These are phyloP conservation scores for Mercurialis annua DNA, from an alignment of 345 rosid genomes.

Conservation along the genomic window DNA sequence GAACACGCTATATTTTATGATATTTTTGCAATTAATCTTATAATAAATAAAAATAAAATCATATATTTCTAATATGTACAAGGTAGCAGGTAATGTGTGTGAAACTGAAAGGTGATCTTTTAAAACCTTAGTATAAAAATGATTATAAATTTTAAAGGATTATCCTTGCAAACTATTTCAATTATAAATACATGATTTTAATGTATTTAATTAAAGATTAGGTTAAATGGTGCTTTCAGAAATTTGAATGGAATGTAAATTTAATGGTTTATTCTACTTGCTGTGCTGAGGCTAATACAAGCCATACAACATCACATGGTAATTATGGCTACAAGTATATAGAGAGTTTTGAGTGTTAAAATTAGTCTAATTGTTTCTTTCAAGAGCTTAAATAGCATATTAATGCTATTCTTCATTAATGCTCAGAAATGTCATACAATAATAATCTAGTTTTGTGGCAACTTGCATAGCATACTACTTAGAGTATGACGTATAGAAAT, in stretches of 20 bases:
- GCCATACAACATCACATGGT: neutral
- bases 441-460: neutral
- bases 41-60: neutral
- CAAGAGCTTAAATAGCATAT: neutral
- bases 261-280: neutral
- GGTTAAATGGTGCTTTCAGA: slow-evolving; percentile 4
- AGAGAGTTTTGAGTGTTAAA: neutral
- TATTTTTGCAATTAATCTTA: no score
- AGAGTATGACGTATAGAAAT: neutral
- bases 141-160: no score
- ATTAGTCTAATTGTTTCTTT: slow-evolving; percentile 4
- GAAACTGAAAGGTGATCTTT: no score
- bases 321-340: neutral
- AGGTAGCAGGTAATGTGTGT: neutral
- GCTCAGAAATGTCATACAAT: neutral
- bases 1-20: no score
- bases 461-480: neutral
- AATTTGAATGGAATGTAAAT: neutral
- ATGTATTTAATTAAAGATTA: neutral
- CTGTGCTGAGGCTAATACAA: neutral
- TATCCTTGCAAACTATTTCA: no score
- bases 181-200: no score
- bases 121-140: no score
- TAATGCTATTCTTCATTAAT: neutral
- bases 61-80: neutral